Evolutionary conservation across 148 eudicot species (phyloP).

Genomic region (Diospyros kaki): DNA sequence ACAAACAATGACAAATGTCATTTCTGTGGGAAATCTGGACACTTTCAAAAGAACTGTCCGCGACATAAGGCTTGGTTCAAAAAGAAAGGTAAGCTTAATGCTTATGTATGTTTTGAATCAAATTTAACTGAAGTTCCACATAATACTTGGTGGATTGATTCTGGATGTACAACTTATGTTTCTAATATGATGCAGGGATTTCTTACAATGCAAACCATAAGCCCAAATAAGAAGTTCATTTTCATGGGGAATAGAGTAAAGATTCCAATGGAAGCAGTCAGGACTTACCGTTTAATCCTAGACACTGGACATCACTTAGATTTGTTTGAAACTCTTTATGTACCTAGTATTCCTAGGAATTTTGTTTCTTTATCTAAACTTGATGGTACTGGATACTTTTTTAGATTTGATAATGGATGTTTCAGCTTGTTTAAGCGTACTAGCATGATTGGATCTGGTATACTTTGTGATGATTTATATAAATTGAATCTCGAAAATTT

Average conservation of each 20-base stretch:
- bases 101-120: conserved; percentile 16
- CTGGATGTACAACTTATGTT: conserved; percentile 18
- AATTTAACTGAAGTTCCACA: conserved; percentile 14
- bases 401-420: not conserved
- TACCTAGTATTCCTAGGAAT: conserved; percentile 15
- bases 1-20: not conserved
- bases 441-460: not conserved
- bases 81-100: conserved; percentile 8
- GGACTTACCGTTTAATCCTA: conserved; percentile 10
- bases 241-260: conserved; percentile 16
- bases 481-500: not conserved
- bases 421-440: not conserved
- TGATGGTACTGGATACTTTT: not conserved
- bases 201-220: conserved; percentile 9
- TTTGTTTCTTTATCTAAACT: conserved; percentile 11
- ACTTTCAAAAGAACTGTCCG: conserved; percentile 14
- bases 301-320: conserved; percentile 10
- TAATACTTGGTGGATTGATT: conserved; percentile 24
- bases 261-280: conserved; percentile 13
- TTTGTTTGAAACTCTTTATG: conserved; percentile 14
- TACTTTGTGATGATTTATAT: not conserved
- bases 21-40: conserved; percentile 7
- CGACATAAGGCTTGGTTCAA: conserved; percentile 20
- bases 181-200: conserved; percentile 21
- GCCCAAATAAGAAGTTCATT: conserved; percentile 4